Evolutionary conservation across 495 filamentous ascomycete species (phyloP).

Genomic region (Daldinia grandis): DNA sequence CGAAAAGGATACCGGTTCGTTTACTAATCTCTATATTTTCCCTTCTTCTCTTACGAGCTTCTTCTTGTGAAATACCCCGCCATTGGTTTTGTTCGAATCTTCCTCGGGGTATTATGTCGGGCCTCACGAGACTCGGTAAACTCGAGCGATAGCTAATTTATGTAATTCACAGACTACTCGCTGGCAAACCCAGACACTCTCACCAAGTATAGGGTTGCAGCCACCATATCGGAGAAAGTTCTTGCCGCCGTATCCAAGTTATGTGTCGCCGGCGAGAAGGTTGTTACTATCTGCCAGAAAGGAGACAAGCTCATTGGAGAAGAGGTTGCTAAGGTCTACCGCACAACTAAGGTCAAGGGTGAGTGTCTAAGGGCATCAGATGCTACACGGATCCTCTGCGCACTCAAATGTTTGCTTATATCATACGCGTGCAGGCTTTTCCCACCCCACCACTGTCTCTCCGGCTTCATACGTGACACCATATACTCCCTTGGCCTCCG

Average conservation of each 20-base stretch:
- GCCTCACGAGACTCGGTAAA: constrained; percentile 29
- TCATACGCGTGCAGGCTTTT: constrained; percentile 66
- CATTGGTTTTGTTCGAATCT: constrained; percentile 18
- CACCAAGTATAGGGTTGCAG: constrained; percentile 98
- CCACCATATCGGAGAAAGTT: constrained; percentile 92
- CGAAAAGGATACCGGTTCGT: constrained; percentile 42
- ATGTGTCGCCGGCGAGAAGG: constrained; percentile 87
- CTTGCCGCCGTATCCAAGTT: constrained; percentile 84
- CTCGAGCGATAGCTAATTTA: constrained; percentile 26
- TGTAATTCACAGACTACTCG: constrained; percentile 74
- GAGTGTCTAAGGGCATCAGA: constrained; percentile 24
- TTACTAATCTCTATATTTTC: constrained; percentile 11
- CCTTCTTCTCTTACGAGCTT: constrained; percentile 16
- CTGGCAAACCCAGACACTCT: constrained; percentile 96
- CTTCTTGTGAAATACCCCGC: constrained; percentile 38
- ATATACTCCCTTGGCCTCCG: constrained; percentile 89
- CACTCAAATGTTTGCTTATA: constrained; percentile 29
- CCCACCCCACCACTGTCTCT: constrained; percentile 95
- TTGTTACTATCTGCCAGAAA: constrained; percentile 90
- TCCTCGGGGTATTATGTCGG: constrained; percentile 6
- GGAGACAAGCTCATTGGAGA: constrained; percentile 95
- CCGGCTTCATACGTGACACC: constrained; percentile 94
- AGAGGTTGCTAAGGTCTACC: constrained; percentile 94
- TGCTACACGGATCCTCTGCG: neutral
- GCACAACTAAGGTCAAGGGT: constrained; percentile 99